Base-by-base conservation (phyloP, 257 asterid genomes). In the Solanum bukasovii region DNA sequence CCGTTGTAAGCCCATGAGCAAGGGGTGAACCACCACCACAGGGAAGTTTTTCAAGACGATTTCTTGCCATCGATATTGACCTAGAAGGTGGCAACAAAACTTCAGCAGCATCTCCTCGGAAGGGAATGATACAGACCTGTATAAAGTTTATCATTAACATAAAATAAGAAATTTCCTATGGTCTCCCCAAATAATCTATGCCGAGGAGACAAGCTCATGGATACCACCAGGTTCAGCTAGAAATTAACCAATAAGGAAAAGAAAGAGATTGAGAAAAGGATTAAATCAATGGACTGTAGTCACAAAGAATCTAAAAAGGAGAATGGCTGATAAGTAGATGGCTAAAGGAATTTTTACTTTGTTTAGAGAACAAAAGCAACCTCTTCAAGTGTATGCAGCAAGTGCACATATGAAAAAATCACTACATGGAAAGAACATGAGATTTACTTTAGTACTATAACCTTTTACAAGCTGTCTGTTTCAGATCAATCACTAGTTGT, bases 1-100 rank as follows among this genome's bases (percentile, higher is more conserved):
- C 99, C 93, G 96, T 96, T 33, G 99, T 96, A 84, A 97, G 99
- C 52, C 99, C 99, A 90, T 97, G 99, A 73, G 99, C 99, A 89
- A 97, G 95, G 65, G 99, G 99, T 88, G 99, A 97, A 87, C 99
- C 99, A 20, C 99, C 99, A 37, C 99, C 99, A 91, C 99, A 97
- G 61, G 99, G 99, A 89, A 97, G 98, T 91, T 98, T 95, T 93
- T 97, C 99, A 13, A 97, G 98, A 89, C 98, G 99, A 72, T 95
- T 97, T 91, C 98, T 95, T 84, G 99, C 99, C 99, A 97, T 97
- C 83, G 99, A 87, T 88, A 97, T 97, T 77, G 99, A 97, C 92
- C 99, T 93, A 61, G 99, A 97, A 91, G 99, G 99, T 88, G 99
- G 99, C 88, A 97, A 90, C 85, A 97, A 94, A 88, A 97, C 99